These are phyloP conservation scores for Pyrenophora teres DNA, from an alignment of 2,329 filamentous ascomycete genomes.

Conservation along the genomic window DNA sequence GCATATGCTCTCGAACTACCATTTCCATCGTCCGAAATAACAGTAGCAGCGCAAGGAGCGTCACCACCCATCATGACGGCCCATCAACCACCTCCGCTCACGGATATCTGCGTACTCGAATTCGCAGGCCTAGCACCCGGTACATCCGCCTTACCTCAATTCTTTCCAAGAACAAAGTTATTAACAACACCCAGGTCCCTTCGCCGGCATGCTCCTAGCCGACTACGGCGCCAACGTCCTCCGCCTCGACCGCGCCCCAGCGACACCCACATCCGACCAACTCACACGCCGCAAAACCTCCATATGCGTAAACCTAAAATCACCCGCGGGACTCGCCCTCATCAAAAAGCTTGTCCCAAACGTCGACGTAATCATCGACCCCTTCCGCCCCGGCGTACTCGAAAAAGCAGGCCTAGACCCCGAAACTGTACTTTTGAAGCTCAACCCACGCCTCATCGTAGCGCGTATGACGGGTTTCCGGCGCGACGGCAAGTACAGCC, in stretches of 20 bases:
- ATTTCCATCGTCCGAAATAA: conserved; percentile 1
- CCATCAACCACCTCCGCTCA: conserved; percentile 55
- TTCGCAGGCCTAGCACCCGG: conserved; percentile 67
- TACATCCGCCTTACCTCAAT: conserved; percentile 27
- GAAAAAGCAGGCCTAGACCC: conserved; percentile 83
- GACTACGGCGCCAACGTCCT: conserved; percentile 86
- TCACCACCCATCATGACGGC: conserved; percentile 27
- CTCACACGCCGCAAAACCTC: conserved; percentile 82
- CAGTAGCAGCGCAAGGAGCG: not conserved
- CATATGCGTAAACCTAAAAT: conserved; percentile 79
- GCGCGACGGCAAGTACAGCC: conserved; percentile 79
- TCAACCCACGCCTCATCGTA: conserved; percentile 78
- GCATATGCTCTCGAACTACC: not conserved
- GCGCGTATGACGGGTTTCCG: conserved; percentile 89
- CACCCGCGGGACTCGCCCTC: conserved; percentile 64
- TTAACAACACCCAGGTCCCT: conserved; percentile 67
- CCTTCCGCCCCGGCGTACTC: conserved; percentile 87
- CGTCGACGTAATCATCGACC: conserved; percentile 86
- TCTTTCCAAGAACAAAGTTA: not conserved
- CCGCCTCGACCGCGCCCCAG: conserved; percentile 73
- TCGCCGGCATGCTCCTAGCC: conserved; percentile 80
- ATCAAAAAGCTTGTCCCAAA: conserved; percentile 66
- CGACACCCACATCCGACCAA: conserved; percentile 66
- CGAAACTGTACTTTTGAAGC: conserved; percentile 61
- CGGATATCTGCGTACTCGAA: conserved; percentile 66